A percentile compares a stretch with the other conserved stretches of the same genome.
These are phyloP conservation scores for Dimargaris cristalligena DNA, from an alignment of 192 early-diverging fungal genomes.

Conservation along the genomic window DNA sequence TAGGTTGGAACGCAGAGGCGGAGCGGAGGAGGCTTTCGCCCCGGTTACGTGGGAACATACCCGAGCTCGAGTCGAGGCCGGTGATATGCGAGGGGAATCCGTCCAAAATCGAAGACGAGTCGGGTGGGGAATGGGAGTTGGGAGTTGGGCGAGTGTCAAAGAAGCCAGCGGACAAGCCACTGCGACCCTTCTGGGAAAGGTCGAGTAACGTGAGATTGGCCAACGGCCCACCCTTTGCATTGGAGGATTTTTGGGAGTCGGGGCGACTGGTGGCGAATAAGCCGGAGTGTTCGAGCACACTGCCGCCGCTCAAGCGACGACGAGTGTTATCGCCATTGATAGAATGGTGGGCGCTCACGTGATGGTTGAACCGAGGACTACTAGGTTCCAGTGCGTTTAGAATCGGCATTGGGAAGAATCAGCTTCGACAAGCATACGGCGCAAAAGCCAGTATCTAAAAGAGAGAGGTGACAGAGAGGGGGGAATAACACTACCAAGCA, in stretches of 20 bases:
- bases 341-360: not conserved
- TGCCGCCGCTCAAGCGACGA: constrained; percentile 4
- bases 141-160: too few species aligned
- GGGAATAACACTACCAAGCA: too few species aligned
- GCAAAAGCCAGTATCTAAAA: too few species aligned
- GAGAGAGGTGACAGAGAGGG: too few species aligned
- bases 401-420: not conserved
- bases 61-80: too few species aligned
- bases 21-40: not conserved
- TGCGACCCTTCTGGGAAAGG: not conserved
- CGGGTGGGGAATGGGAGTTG: not conserved
- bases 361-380: not conserved
- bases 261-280: not conserved
- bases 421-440: too few species aligned
- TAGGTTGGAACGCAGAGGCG: not conserved
- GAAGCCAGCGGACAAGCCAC: not conserved
- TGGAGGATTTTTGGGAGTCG: not conserved
- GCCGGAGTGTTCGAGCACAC: not conserved
- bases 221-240: not conserved
- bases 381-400: not conserved
- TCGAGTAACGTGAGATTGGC: not conserved
- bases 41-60: not conserved
- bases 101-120: not conserved
- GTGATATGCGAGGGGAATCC: not conserved
- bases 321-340: not conserved